These are phyloP conservation scores for Tuber microsphaerosporum DNA, from an alignment of 495 filamentous ascomycete species.

Conservation along the genomic window DNA sequence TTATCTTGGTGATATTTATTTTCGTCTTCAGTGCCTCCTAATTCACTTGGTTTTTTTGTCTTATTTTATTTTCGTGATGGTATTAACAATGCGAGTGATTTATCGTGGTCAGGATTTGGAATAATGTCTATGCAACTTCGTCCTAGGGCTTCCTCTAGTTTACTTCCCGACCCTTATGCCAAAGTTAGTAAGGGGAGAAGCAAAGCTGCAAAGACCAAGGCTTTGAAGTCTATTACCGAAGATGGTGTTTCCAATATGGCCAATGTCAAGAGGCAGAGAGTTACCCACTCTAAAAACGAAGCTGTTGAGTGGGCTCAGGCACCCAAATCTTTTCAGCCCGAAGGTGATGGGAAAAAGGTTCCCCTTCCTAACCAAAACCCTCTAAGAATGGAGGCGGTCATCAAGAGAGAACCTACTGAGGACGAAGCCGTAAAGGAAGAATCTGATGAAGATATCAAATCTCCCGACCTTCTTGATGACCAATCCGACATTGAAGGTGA, in stretches of 20 bases:
- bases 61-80: background rate
- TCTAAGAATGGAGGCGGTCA: background rate
- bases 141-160: background rate
- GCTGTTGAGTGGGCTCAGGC: background rate
- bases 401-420: background rate
- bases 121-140: background rate
- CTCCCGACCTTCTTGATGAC: background rate
- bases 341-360: background rate
- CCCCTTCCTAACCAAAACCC: background rate
- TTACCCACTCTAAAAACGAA: background rate
- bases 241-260: background rate
- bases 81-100: background rate
- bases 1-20: background rate
- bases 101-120: background rate
- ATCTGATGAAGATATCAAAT: background rate
- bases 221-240: background rate
- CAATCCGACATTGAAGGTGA: background rate
- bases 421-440: background rate
- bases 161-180: background rate
- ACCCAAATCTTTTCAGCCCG: background rate
- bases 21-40: background rate
- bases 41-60: background rate
- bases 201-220: background rate
- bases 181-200: background rate
- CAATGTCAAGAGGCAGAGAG: background rate